Conservation (phyloP, 768 basidiomycete genomes). For the Daedalea quercina region DNA sequence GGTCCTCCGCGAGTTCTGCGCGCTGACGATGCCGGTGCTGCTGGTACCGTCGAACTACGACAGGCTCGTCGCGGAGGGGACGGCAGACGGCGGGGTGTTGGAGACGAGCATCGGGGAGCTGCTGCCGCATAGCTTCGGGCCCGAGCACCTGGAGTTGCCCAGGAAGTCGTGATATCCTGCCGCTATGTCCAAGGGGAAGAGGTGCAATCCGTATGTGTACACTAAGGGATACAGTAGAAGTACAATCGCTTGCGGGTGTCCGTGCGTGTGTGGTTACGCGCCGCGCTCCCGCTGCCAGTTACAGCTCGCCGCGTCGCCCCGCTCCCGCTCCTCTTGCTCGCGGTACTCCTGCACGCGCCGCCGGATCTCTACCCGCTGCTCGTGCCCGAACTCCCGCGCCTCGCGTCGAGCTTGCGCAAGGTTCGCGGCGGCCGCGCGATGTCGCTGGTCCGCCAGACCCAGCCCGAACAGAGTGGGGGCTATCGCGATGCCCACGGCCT, state of each 20-base stretch:
- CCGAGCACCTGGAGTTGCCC: conserved; percentile 65
- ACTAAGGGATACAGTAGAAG: not conserved
- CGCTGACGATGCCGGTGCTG: conserved; percentile 61
- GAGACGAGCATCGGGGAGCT: conserved; percentile 68
- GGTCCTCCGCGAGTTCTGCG: conserved; percentile 82
- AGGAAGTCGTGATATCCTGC: not conserved
- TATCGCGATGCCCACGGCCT: conserved; percentile 42
- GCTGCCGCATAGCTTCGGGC: conserved; percentile 85
- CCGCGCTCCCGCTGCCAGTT: not conserved
- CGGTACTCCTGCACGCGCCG: conserved; percentile 37
- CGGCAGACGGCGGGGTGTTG: conserved; percentile 44
- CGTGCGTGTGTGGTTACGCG: not conserved
- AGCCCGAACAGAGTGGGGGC: conserved; percentile 34
- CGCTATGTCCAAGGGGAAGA: not conserved
- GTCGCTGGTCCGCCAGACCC: conserved; percentile 34
- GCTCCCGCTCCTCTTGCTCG: not conserved
- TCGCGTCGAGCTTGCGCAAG: conserved; percentile 54
- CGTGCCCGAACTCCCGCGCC: conserved; percentile 46
- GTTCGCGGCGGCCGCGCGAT: conserved; percentile 47
- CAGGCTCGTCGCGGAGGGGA: conserved; percentile 28
- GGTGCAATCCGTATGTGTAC: not conserved
- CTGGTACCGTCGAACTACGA: conserved; percentile 66
- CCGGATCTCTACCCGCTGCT: conserved; percentile 44
- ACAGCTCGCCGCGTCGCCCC: not conserved
- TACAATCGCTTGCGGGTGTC: not conserved